Percentiles rank a stretch among this genome's conserved stretches.
Conservation (phyloP, 2,329 filamentous ascomycete genomes). For the Penicillium sp. region DNA sequence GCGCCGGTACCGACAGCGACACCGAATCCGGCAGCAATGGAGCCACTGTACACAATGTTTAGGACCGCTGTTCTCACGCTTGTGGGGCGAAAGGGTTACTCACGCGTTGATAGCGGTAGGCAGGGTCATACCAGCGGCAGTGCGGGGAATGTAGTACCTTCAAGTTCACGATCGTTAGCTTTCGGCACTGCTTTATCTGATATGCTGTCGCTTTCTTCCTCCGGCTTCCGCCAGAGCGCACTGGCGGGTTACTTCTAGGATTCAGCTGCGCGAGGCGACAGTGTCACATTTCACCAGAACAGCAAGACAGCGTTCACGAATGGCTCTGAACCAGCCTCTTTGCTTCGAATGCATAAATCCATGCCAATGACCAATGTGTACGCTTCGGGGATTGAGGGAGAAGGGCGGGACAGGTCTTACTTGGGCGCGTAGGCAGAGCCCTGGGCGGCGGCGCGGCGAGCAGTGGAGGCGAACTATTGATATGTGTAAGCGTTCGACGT, state of each 20-base stretch:
- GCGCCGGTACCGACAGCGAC: constrained; percentile 60
- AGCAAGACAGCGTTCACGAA: too few species aligned
- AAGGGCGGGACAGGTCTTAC: constrained; percentile 42
- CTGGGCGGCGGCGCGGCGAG: constrained; percentile 42
- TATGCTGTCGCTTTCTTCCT: not conserved
- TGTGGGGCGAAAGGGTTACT: constrained; percentile 27
- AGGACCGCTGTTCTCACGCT: constrained; percentile 11
- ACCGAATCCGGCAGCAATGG: constrained; percentile 57
- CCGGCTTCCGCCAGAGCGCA: not conserved
- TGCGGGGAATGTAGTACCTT: constrained; percentile 52
- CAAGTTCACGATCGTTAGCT: constrained; percentile 4
- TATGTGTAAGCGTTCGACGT: constrained; percentile 23
- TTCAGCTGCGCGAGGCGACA: not conserved
- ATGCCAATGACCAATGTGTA: not conserved
- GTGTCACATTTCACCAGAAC: not conserved
- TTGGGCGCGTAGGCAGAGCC: constrained; percentile 60
- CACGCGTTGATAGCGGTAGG: constrained; percentile 47
- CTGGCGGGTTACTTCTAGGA: not conserved
- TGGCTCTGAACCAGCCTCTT: too few species aligned
- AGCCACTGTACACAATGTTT: constrained; percentile 37
- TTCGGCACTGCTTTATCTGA: not conserved
- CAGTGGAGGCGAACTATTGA: constrained; percentile 35
- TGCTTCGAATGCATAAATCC: not conserved
- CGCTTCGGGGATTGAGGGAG: not conserved
- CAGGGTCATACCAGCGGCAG: constrained; percentile 54